Conservation (phyloP, 768 basidiomycete genomes). For the Sistotremastrum suecicum region DNA sequence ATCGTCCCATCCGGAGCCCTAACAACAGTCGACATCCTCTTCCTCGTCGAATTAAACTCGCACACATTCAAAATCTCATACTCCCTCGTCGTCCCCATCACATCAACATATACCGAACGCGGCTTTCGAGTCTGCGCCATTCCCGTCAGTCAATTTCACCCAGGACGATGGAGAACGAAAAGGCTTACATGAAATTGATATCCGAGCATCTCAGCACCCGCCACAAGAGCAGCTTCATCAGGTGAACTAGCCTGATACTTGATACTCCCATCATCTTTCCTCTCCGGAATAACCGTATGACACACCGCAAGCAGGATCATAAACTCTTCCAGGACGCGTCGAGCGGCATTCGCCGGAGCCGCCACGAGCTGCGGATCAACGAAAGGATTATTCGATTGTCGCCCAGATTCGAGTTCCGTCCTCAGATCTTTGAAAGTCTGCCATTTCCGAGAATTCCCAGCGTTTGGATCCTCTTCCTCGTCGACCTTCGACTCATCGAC, state of each 20-base stretch:
- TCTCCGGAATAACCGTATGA: slow-evolving; percentile 96
- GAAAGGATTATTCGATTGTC: slow-evolving; percentile 39
- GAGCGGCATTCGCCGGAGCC: not conserved
- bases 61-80: slow-evolving; percentile 92
- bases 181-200: slow-evolving; percentile 83
- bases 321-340: slow-evolving; percentile 50
- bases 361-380: slow-evolving; percentile 19
- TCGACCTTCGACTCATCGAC: slow-evolving; percentile 80
- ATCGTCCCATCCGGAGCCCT: slow-evolving; percentile 80
- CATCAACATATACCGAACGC: slow-evolving; percentile 82
- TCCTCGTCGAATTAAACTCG: slow-evolving; percentile 97
- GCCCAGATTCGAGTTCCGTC: slow-evolving; percentile 31
- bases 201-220: slow-evolving; percentile 83
- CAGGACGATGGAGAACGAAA: not conserved
- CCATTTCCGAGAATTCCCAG: slow-evolving; percentile 41
- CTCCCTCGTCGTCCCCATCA: slow-evolving; percentile 58
- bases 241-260: slow-evolving; percentile 94
- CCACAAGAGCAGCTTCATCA: slow-evolving; percentile 91
- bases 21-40: slow-evolving; percentile 94
- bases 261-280: slow-evolving; percentile 71
- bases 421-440: slow-evolving; percentile 68
- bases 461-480: slow-evolving; percentile 40
- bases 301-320: slow-evolving; percentile 84
- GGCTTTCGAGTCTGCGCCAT: slow-evolving; percentile 76
- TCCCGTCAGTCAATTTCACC: not conserved